Evolutionary conservation across 257 asterid genomes (phyloP), one percentile per base, ranked within the genome.

Genomic region (Solanum paucissectum): DNA sequence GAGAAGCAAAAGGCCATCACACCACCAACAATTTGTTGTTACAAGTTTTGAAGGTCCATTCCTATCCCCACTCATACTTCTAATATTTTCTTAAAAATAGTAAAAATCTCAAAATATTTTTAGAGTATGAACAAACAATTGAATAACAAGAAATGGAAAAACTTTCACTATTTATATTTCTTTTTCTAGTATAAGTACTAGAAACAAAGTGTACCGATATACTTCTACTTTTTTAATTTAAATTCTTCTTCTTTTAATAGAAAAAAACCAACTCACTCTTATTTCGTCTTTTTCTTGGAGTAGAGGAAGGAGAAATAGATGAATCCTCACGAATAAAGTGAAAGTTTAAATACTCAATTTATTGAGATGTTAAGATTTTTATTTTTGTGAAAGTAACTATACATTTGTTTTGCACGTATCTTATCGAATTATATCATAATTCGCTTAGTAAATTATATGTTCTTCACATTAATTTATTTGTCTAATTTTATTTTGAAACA

Each of bases 361-460:
- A 55, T 0, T 18, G 2, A 55, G 64, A 0, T 18, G 4, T 20
- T 55, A 55, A 55, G 0, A 0, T 6, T 55, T 55, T 7, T 20
- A 55, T 55, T 55, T 55, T 7, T 0, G n/a, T 55, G 4, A 20
- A 55, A 55, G 4, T 55, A 55, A 55, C 2, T 0, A 55, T 55
- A 20, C n/a, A 55, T 20, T 55, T 55, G 25, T 55, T 55, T 55
- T 20, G 11, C 11, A 55, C 9, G 10, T 7, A 55, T 7, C n/a
- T 55, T 55, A 55, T 55, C 1, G 64, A 55, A 55, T 7, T 18
- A 18, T 55, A 0, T 0, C 64, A 6, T 55, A 7, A 52, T 18
- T 52, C 1, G 10, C 62, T 6, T 42, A 3, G 49, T 42, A 42
- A 9, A 3, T 42, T 42, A 42, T 42, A 42, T 40, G 46, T 42